These are phyloP conservation scores for Aspergillus novofumigatus DNA, from an alignment of 2,329 filamentous ascomycete species.

Conservation along the genomic window DNA sequence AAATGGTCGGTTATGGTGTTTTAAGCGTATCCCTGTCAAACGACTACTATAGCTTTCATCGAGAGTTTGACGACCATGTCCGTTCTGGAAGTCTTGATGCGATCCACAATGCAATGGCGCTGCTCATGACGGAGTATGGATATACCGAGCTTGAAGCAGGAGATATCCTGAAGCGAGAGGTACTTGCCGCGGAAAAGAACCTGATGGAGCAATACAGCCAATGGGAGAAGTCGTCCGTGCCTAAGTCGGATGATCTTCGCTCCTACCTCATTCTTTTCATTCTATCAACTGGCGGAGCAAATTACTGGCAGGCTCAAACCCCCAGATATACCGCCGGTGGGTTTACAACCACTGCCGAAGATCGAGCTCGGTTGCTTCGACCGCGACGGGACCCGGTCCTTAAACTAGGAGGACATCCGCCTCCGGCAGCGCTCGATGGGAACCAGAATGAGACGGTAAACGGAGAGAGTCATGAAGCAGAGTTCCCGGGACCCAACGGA, in stretches of 20 bases:
- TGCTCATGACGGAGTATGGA: constrained; percentile 10
- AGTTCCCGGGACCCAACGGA: not conserved
- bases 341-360: not conserved
- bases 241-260: constrained; percentile 1
- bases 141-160: constrained; percentile 8
- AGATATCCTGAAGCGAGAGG: constrained; percentile 5
- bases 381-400: not conserved
- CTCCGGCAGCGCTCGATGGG: not conserved
- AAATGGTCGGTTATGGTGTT: not conserved
- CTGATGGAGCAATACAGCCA: constrained; percentile 3
- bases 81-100: not conserved
- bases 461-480: not conserved
- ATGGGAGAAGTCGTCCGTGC: constrained; percentile 1
- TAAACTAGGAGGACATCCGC: not conserved
- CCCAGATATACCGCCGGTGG: not conserved
- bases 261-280: not conserved
- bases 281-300: not conserved
- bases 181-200: constrained; percentile 1
- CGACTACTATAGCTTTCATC: constrained; percentile 8
- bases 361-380: not conserved
- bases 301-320: constrained; percentile 3
- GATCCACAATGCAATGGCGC: constrained; percentile 6
- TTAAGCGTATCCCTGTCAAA: constrained; percentile 1
- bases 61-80: constrained; percentile 5
- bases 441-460: not conserved